These are phyloP conservation scores for Chlorophyllum brunneum DNA, from an alignment of 768 basidiomycete genomes.

Conservation along the genomic window DNA sequence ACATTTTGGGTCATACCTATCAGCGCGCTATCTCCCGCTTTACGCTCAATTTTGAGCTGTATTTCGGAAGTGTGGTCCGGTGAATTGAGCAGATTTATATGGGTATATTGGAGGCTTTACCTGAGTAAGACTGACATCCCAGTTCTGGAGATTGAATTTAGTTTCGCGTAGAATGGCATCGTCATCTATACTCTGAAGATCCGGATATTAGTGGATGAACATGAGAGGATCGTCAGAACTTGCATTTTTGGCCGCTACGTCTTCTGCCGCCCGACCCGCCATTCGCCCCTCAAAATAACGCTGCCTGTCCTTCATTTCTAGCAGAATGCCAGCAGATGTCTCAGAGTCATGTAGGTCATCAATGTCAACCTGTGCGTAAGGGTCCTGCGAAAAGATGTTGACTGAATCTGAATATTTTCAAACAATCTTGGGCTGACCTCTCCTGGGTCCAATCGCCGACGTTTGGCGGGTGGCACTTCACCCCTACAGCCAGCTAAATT, in stretches of 20 bases:
- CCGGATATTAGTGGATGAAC: neutral
- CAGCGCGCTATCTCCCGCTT: constrained; percentile 65
- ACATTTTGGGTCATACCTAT: constrained; percentile 79
- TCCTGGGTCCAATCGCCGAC: constrained; percentile 43
- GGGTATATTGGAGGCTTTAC: constrained; percentile 30
- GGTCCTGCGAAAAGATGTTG: constrained; percentile 25
- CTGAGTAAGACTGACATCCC: constrained; percentile 55
- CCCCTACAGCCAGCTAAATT: constrained; percentile 34
- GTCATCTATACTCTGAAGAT: constrained; percentile 42
- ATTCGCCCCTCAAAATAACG: constrained; percentile 76
- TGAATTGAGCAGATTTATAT: neutral
- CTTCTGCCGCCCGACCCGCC: constrained; percentile 27
- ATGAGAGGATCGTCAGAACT: neutral
- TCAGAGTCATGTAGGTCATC: constrained; percentile 80
- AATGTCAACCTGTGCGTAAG: constrained; percentile 63
- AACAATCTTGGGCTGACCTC: constrained; percentile 31
- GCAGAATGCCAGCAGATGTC: constrained; percentile 59
- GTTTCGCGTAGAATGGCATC: constrained; percentile 44
- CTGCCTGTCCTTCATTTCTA: constrained; percentile 86
- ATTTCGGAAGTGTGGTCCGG: neutral
- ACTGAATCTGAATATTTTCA: neutral
- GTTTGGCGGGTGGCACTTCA: constrained; percentile 55
- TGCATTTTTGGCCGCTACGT: constrained; percentile 26
- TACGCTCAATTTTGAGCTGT: constrained; percentile 67
- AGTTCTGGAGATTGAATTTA: constrained; percentile 44